Evolutionary conservation across 352 stramenopile genomes (phyloP), one percentile per base, ranked within the genome.

Genomic region (Globisporangium acanthophoron): DNA sequence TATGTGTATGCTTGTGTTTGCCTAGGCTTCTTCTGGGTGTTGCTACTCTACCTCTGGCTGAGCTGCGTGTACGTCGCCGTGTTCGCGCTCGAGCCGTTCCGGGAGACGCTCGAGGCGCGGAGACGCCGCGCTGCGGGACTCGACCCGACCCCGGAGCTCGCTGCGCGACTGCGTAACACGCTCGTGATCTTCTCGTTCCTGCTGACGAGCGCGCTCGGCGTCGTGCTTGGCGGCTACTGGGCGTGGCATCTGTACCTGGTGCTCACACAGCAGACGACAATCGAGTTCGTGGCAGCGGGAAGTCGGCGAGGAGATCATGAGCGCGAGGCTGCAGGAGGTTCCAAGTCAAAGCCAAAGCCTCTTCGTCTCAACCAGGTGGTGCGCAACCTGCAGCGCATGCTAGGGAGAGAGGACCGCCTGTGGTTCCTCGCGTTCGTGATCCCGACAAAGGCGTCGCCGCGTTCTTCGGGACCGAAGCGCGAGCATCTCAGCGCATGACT

Each of bases 21-120:
- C 15, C 3, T 46, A 78, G 70, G 69, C 11, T 73, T 78, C 59
- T 85, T 85, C 46, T 80, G 72, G 67, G 40, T 71, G 37, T 60
- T 85, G 59, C 54, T 85, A 6, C 51, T 85, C 50, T 82, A 77
- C 67, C 66, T 82, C 21, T 77, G 72, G 60, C 8, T 71, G 31
- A 66, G 67, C 50, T 80, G 72, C 55, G 59, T 66, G 18, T 85
- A 80, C 61, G 70, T 70, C 52, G 63, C 74, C 3, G 45, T 56
- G 31, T 56, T 80, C 47, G 71, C 72, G 8, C 69, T 61, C 37
- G 33, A 53, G 16, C 72, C 73, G 0, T 79, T 78, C 54, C 12
- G 72, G 0, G 58, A 61, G 6, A 41, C 48, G 18, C 18, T 71
- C 9, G 24, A 50, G 8, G 51, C 52, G 11, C 15, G 43, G 2